Base-by-base conservation (phyloP, 495 filamentous ascomycete genomes). In the Daldinia vernicosa region DNA sequence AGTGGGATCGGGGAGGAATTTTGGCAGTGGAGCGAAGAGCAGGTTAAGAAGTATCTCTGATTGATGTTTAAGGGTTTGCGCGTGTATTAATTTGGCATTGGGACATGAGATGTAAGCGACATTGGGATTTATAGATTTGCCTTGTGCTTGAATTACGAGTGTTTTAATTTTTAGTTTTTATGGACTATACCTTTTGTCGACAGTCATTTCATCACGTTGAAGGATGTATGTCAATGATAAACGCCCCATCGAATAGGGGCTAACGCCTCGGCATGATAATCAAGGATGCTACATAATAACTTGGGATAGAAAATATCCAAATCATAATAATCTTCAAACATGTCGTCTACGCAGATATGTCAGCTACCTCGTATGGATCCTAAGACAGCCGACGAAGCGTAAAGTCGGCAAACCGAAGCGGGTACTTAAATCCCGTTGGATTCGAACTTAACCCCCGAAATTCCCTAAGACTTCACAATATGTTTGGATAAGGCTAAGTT, bases 21-120 rank as follows among this genome's bases (percentile, higher is more conserved):
- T 58, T 83, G 80, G 80, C 69, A 80, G 8, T 83, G 80, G 80
- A 72, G 63, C 53, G 80, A 83, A 32, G 72, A 72, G 17, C 76
- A 83, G 57, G 75, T 80, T 19, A 72, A 76, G 5, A 33, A 43
- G 30, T 58, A 67, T 35, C 33, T 72, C 4, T 72, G 33, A 67
- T 50, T 22, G 7, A 50, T 58, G 17, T 19, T 32, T 17, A n/a
- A 14, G n/a, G 4, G 43, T 0, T 14, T 24, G 43, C 9, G 19
- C 43, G 24, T 47, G 19, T 7, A 4, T 11, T 24, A 24, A 11
- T 11, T 12, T 22, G 7, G 17, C 4, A 22, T 24, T 12, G 19
- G 6, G 8, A 5, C 9, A 22, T 11, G 43, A 24, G 8, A 22
- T 4, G 19, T 47, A 24, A 4, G 12, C 12, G 11, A 30, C 30